Evolutionary conservation across 176 grass and related monocot genomes (phyloP).

Genomic region (Carex scoparia): DNA sequence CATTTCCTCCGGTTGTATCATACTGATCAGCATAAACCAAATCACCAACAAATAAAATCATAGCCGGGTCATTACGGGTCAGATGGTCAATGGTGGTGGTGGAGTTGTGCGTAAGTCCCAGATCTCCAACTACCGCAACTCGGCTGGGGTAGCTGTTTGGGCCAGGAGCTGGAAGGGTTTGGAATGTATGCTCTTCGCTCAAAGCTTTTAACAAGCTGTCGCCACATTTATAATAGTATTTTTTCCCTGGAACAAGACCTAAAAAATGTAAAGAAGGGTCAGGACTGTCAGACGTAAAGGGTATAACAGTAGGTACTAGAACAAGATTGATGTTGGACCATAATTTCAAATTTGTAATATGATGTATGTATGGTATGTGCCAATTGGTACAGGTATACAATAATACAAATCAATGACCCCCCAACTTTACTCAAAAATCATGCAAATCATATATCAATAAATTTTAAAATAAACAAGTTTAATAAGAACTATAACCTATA

Average conservation of each 20-base stretch:
- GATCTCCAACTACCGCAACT: constrained; percentile 70
- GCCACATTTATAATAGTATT: constrained; percentile 82
- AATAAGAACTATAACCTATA: no score
- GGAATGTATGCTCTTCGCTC: constrained; percentile 59
- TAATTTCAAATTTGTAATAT: no score
- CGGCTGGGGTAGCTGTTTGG: constrained; percentile 38
- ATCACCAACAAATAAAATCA: constrained; percentile 81
- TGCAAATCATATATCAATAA: no score
- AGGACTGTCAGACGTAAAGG: no score
- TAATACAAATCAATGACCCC: no score
- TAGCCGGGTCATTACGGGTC: constrained; percentile 48
- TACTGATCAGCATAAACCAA: constrained; percentile 82
- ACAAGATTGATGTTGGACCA: no score
- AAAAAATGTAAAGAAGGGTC: neutral
- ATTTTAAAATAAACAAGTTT: no score
- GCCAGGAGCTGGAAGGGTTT: constrained; percentile 42
- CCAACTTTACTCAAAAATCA: no score
- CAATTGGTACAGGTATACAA: no score
- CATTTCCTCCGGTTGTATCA: constrained; percentile 64
- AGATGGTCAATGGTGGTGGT: constrained; percentile 79
- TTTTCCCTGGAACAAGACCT: constrained; percentile 44
- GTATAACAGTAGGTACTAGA: no score
- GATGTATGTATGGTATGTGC: no score
- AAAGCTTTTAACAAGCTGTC: constrained; percentile 49
- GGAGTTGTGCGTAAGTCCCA: constrained; percentile 86